Base-by-base conservation (phyloP, 1,139 yeast species). In the Kodamaea derodonti region DNA sequence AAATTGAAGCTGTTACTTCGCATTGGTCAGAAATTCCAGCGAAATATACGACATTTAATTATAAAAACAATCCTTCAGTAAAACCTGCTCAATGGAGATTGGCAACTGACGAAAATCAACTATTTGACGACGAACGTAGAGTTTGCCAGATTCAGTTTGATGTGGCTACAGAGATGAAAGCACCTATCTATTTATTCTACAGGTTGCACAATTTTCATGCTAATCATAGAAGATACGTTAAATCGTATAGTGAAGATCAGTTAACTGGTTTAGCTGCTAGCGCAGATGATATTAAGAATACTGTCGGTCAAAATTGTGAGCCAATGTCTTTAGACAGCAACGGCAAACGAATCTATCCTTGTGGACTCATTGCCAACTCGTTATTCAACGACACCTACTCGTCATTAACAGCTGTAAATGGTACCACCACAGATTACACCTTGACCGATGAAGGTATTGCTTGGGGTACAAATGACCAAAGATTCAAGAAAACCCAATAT, bases 311-410 rank as follows among this genome's bases (percentile, higher is more conserved):
- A 53, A 86, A 84, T 55, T 92, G 99, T 65, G 75, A 85, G 53
- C 98, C 99, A 3, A 70, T 92, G 50, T 70, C 81, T 3, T 52
- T 70, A 8, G 69, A 78, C 46, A 45, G 54, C 20, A 72, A 80
- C 27, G 85, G 83, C 4, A 66, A 67, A 39, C 79, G 75, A 18
- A 71, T 76, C 46, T 92, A 92, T 56, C 98, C 98, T 7, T 92
- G 98, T 64, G 98, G 98, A 1, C 69, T 92, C 41, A 90, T 92
- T 54, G 97, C 98, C 34, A 92, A 92, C 60, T 84, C 97, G 1
- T 58, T 80, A 54, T 92, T 92, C 65, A 92, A 94, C 60, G 98
- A 92, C 52, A 83, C 97, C 2, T 82, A 70, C 50, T 54, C 76
- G 3, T 56, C 67, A 11, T 77, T 84, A 4, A 53, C 63, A 7